Evolutionary conservation across 495 filamentous ascomycete genomes (phyloP).

Genomic region (Neurospora sp.): DNA sequence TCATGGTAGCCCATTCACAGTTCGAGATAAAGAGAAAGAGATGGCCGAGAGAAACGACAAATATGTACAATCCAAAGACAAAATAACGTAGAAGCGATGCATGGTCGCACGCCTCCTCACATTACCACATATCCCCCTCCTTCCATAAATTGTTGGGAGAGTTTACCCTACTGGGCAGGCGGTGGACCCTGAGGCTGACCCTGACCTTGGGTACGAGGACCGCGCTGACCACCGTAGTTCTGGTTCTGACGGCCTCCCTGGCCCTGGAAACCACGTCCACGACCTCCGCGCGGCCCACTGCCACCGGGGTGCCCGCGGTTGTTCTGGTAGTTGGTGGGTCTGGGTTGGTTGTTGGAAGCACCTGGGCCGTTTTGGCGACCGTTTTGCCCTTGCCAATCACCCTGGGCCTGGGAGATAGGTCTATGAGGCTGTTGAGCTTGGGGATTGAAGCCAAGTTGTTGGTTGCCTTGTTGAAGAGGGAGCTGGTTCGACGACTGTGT

Average conservation of each 20-base stretch:
- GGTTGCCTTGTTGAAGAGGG: constrained; percentile 14
- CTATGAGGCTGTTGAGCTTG: constrained; percentile 5
- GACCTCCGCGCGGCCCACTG: constrained; percentile 15
- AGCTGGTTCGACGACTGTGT: constrained; percentile 12
- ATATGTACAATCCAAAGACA: constrained; percentile 25
- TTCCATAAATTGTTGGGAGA: neutral
- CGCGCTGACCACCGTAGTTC: constrained; percentile 33
- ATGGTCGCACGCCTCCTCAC: constrained; percentile 9
- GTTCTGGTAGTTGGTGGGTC: constrained; percentile 28
- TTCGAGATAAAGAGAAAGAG: neutral
- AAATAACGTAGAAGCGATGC: constrained; percentile 6
- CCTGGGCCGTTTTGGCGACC: constrained; percentile 17
- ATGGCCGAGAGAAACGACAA: constrained; percentile 5
- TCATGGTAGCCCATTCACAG: neutral
- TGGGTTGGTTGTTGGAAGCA: constrained; percentile 9
- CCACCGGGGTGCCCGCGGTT: constrained; percentile 25
- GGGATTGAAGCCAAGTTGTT: constrained; percentile 16
- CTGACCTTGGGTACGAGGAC: constrained; percentile 22
- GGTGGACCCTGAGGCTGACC: constrained; percentile 20
- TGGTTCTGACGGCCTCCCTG: constrained; percentile 32
- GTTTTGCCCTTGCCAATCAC: constrained; percentile 17
- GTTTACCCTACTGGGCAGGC: constrained; percentile 18
- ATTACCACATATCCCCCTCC: constrained; percentile 1
- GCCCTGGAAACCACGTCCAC: constrained; percentile 17
- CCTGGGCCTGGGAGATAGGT: constrained; percentile 7